Evolutionary conservation across 495 filamentous ascomycete genomes (phyloP).

Genomic region (Bacidia rubella): DNA sequence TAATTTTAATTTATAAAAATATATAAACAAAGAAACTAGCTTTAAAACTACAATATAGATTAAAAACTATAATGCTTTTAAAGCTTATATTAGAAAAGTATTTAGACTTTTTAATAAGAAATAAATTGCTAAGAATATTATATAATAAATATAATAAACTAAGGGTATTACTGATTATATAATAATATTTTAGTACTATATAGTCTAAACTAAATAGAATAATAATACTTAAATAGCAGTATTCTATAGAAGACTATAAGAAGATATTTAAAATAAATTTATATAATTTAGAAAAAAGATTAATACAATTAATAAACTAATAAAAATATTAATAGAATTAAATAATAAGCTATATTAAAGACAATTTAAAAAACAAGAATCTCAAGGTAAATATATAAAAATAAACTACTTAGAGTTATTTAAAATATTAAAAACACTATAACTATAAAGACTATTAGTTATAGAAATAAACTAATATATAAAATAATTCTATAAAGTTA

Average conservation of each 20-base stretch:
- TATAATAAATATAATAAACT: constrained; percentile 3
- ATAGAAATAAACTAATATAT: neutral
- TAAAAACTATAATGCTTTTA: neutral
- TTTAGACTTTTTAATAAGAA: neutral
- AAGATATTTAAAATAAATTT: too few species aligned
- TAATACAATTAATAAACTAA: too few species aligned
- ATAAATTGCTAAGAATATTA: neutral
- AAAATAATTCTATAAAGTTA: neutral
- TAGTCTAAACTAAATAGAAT: too few species aligned
- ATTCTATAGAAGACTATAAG: too few species aligned
- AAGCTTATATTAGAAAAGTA: neutral
- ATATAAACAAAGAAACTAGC: neutral
- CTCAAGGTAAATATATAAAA: neutral
- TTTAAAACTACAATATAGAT: neutral
- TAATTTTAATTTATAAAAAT: neutral
- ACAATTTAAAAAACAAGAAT: neutral
- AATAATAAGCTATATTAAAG: too few species aligned
- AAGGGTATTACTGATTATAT: too few species aligned
- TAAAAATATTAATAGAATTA: too few species aligned
- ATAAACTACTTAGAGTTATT: neutral
- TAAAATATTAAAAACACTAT: neutral
- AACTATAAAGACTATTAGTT: neutral
- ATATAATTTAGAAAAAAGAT: too few species aligned
- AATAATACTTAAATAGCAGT: too few species aligned
- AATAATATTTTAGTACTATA: too few species aligned